Evolutionary conservation across 2,329 filamentous ascomycete species (phyloP).

Genomic region (Taxawa tesnikishii): DNA sequence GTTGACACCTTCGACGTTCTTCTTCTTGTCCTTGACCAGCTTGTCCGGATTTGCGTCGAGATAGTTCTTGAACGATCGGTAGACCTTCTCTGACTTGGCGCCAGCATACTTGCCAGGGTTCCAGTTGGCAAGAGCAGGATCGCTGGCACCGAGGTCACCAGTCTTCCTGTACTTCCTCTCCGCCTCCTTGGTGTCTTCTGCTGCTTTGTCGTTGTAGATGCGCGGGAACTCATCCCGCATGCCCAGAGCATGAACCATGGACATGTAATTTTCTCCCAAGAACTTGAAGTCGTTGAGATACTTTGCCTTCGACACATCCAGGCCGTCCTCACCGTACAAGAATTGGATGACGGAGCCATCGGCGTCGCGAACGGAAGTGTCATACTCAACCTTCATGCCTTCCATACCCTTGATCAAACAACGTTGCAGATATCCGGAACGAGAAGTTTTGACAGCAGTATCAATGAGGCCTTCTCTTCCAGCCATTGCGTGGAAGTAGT

Average conservation of each 20-base stretch:
- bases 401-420: constrained; percentile 99
- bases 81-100: constrained; percentile 82
- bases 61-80: constrained; percentile 58
- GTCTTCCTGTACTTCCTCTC: constrained; percentile 75
- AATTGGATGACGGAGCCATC: constrained; percentile 93
- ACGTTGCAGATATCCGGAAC: constrained; percentile 90
- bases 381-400: constrained; percentile 81
- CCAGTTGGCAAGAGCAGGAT: constrained; percentile 62
- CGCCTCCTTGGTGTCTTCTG: constrained; percentile 47
- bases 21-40: constrained; percentile 49
- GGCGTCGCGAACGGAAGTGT: constrained; percentile 84
- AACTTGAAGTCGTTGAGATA: constrained; percentile 87
- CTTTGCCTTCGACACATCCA: constrained; percentile 89
- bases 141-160: constrained; percentile 52
- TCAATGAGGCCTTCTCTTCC: constrained; percentile 97
- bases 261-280: constrained; percentile 72
- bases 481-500: constrained; percentile 99
- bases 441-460: constrained; percentile 95
- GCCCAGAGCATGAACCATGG: constrained; percentile 64
- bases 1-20: constrained; percentile 27
- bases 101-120: constrained; percentile 69
- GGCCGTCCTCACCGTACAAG: constrained; percentile 88
- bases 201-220: constrained; percentile 55
- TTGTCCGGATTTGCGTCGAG: constrained; percentile 60
- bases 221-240: constrained; percentile 41